Conservation (phyloP, 495 filamentous ascomycete species). For the Amphirosellinia nigrospora region DNA sequence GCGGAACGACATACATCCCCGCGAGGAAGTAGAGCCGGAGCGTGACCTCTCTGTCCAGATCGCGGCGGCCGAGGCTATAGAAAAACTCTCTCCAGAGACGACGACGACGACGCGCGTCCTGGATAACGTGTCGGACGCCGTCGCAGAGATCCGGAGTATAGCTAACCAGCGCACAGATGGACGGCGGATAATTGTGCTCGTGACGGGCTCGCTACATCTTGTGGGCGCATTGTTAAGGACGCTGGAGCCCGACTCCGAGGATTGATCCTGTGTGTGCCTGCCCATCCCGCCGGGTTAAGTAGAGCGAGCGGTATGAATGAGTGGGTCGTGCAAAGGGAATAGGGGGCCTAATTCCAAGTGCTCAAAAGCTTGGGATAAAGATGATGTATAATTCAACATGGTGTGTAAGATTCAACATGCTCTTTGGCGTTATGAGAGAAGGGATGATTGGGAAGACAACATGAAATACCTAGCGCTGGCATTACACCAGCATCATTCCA, state of each 20-base stretch:
- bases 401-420: slow-evolving; percentile 7
- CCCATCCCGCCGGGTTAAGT: too few species aligned
- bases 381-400: slow-evolving; percentile 15
- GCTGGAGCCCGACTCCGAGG: slow-evolving; percentile 60
- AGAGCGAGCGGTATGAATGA: background rate
- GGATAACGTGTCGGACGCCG: slow-evolving; percentile 39
- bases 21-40: slow-evolving; percentile 16
- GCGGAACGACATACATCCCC: slow-evolving; percentile 45
- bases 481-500: too few species aligned
- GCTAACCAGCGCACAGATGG: slow-evolving; percentile 16
- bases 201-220: slow-evolving; percentile 89
- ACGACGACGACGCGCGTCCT: slow-evolving; percentile 30
- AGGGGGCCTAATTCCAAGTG: background rate
- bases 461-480: background rate
- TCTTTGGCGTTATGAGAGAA: background rate
- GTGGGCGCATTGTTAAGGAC: slow-evolving; percentile 82
- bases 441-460: background rate
- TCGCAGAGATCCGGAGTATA: slow-evolving; percentile 32
- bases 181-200: slow-evolving; percentile 47
- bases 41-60: slow-evolving; percentile 46
- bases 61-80: slow-evolving; percentile 38
- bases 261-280: background rate
- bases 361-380: background rate
- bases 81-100: slow-evolving; percentile 17
- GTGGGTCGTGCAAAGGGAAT: background rate